These are phyloP conservation scores for Phytophthora multivora DNA, from an alignment of 352 stramenopile species.

Conservation along the genomic window DNA sequence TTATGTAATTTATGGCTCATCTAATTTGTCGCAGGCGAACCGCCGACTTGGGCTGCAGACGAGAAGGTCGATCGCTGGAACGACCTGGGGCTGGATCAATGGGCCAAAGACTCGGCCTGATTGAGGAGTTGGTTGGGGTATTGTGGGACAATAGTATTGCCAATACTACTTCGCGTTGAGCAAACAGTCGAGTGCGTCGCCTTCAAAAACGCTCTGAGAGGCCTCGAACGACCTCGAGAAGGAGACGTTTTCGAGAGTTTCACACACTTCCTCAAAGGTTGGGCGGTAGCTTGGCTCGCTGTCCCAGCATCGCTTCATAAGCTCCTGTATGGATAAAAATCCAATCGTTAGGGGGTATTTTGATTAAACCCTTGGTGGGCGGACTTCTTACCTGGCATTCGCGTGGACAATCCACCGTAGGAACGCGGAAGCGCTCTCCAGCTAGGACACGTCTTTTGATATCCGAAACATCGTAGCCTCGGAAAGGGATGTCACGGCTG, in stretches of 20 bases:
- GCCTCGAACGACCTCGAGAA: conserved; percentile 38
- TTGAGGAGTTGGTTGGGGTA: too few species aligned
- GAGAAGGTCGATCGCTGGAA: conserved; percentile 80
- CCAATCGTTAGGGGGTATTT: neutral
- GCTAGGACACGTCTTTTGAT: conserved; percentile 74
- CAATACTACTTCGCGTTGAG: conserved; percentile 40
- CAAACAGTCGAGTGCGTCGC: conserved; percentile 64
- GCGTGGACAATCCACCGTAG: conserved; percentile 68
- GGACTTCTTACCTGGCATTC: conserved; percentile 46
- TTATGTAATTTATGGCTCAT: neutral
- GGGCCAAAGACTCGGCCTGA: conserved; percentile 49
- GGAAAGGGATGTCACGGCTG: conserved; percentile 78
- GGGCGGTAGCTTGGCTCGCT: conserved; percentile 52
- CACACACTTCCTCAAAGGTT: conserved; percentile 66
- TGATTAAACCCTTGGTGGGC: too few species aligned
- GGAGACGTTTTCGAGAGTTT: conserved; percentile 41
- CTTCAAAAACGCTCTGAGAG: conserved; percentile 46
- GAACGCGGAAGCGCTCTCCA: conserved; percentile 77
- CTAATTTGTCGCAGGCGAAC: conserved; percentile 43
- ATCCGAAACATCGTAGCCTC: conserved; percentile 70
- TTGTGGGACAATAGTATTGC: neutral
- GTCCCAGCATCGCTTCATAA: conserved; percentile 78
- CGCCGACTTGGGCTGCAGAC: conserved; percentile 50
- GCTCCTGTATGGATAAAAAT: conserved; percentile 35
- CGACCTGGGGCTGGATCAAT: conserved; percentile 76